A percentile compares a stretch with the other conserved stretches of the same genome.
These are phyloP conservation scores for Cryphonectria carpinicola DNA, from an alignment of 2,329 filamentous ascomycete genomes.

Conservation along the genomic window DNA sequence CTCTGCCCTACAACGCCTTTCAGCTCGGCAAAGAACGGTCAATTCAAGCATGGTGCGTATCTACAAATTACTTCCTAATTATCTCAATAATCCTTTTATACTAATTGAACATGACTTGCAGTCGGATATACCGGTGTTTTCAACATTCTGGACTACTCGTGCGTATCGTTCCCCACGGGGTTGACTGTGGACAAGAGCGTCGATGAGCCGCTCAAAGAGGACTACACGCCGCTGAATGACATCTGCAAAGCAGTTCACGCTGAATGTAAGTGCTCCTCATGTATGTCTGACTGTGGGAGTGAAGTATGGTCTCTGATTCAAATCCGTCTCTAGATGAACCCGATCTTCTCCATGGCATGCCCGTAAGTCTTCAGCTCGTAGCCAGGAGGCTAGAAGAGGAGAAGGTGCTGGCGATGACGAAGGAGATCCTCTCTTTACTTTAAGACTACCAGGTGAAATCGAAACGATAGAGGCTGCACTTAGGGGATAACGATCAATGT, in stretches of 20 bases:
- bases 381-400: constrained; percentile 47
- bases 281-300: not conserved
- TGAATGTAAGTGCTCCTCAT: constrained; percentile 44
- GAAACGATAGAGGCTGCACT: no score
- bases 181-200: constrained; percentile 44
- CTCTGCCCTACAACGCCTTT: constrained; percentile 60
- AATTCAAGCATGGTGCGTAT: constrained; percentile 47
- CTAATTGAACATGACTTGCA: not conserved
- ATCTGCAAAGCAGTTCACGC: constrained; percentile 44
- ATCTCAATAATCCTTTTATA: no score
- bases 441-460: not conserved
- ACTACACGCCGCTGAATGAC: constrained; percentile 41
- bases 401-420: constrained; percentile 42
- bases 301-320: not conserved
- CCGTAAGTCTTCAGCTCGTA: constrained; percentile 47
- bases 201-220: constrained; percentile 38
- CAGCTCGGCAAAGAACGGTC: constrained; percentile 46
- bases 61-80: not conserved
- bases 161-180: constrained; percentile 51
- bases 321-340: constrained; percentile 41
- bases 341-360: constrained; percentile 45
- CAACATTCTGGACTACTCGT: constrained; percentile 54
- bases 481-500: not conserved
- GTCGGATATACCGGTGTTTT: constrained; percentile 56
- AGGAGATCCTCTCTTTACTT: constrained; percentile 30